phyloP scores from a whole-genome alignment of 805 yeast species.

The Tetrapisispora iriomotensis region DNA sequence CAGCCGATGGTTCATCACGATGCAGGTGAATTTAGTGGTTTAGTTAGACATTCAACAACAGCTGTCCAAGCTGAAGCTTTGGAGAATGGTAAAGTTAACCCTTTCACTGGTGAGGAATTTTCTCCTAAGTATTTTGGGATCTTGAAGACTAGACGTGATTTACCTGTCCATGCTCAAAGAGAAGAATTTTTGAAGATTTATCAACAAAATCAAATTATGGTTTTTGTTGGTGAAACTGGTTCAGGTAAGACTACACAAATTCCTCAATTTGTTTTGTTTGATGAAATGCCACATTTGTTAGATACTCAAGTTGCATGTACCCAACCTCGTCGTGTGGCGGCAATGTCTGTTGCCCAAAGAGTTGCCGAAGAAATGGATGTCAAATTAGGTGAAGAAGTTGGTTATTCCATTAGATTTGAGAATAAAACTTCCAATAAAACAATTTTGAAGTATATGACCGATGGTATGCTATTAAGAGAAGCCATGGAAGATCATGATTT shows the following conservation, averaged over 20 bases:
- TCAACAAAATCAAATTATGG: conserved; percentile 70
- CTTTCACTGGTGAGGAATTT: conserved; percentile 65
- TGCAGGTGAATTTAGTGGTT: conserved; percentile 50
- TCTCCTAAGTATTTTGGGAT: conserved; percentile 66
- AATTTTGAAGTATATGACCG: conserved; percentile 82
- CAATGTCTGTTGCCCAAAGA: conserved; percentile 70
- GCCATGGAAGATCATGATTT: conserved; percentile 54
- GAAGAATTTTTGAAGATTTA: conserved; percentile 76
- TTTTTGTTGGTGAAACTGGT: conserved; percentile 92
- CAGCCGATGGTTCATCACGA: conserved; percentile 44
- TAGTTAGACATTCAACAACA: conserved; percentile 55
- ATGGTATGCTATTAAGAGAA: conserved; percentile 81
- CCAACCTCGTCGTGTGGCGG: conserved; percentile 79
- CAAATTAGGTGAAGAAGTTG: conserved; percentile 63
- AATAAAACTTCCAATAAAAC: conserved; percentile 54
- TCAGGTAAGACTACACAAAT: conserved; percentile 94
- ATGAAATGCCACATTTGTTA: conserved; percentile 47
- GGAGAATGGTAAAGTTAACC: conserved; percentile 54
- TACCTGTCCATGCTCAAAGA: conserved; percentile 92
- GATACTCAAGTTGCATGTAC: conserved; percentile 51
- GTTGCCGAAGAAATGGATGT: conserved; percentile 75
- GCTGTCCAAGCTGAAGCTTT: conserved; percentile 49
- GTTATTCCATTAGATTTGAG: conserved; percentile 81
- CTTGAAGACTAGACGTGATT: conserved; percentile 64
- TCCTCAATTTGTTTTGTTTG: conserved; percentile 74